phyloP scores from a whole-genome alignment of 257 asterid species.

The Orobanche coerulescens region DNA sequence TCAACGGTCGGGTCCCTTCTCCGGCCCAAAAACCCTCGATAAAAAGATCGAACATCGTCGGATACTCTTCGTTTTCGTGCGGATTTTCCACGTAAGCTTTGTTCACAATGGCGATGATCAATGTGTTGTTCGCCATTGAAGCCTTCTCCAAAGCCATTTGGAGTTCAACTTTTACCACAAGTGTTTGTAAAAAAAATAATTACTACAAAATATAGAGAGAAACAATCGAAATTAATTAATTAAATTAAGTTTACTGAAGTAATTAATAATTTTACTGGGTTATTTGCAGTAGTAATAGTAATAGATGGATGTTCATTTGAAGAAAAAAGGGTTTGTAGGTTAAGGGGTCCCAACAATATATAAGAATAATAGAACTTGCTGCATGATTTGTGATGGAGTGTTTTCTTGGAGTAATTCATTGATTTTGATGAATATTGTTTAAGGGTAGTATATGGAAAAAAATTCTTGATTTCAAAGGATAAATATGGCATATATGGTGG shows the following conservation, averaged over 20 bases:
- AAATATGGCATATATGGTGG: too few species aligned
- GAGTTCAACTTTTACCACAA: constrained; percentile 26
- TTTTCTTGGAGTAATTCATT: constrained; percentile 33
- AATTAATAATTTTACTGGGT: too few species aligned
- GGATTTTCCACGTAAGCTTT: constrained; percentile 65
- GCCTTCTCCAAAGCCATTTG: constrained; percentile 41
- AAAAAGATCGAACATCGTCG: constrained; percentile 69
- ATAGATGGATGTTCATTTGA: too few species aligned
- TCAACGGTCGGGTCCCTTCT: constrained; percentile 36
- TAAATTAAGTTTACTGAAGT: not conserved
- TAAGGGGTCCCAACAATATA: constrained; percentile 27
- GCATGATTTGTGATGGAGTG: constrained; percentile 25
- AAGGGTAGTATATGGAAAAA: too few species aligned
- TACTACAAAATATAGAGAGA: too few species aligned
- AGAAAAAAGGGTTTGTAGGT: too few species aligned
- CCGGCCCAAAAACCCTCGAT: constrained; percentile 81
- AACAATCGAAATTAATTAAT: too few species aligned
- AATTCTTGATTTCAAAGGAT: too few species aligned
- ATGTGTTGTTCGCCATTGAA: constrained; percentile 46
- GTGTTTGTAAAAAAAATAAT: not conserved
- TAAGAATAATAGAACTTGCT: constrained; percentile 15
- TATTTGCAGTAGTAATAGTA: not conserved
- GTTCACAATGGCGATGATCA: constrained; percentile 53
- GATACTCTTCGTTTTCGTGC: constrained; percentile 26
- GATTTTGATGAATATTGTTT: too few species aligned